phyloP scores from a whole-genome alignment of 306 rosid genomes.

The Myrica gale region DNA sequence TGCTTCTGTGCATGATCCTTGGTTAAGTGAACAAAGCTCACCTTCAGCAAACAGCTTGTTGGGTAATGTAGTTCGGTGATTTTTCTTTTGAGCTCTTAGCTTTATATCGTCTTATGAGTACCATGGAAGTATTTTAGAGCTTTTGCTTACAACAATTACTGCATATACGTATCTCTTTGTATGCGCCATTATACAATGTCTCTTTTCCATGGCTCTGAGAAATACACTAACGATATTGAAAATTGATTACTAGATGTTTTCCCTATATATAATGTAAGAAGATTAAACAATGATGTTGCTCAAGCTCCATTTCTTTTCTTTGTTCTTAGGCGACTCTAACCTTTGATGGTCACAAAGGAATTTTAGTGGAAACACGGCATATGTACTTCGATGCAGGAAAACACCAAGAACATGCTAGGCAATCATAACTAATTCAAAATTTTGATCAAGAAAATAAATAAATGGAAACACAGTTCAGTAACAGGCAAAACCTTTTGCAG shows the following conservation, averaged over 20 bases:
- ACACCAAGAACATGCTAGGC: too few relatives aligned
- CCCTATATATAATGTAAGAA: background rate
- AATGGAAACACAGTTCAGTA: too few relatives aligned
- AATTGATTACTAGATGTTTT: background rate
- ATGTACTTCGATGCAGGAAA: too few relatives aligned
- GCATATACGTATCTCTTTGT: conserved; percentile 8
- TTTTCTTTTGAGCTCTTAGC: background rate
- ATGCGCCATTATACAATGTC: conserved; percentile 4
- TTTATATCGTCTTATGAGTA: conserved; percentile 11
- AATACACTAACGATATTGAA: background rate
- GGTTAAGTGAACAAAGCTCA: conserved; percentile 92
- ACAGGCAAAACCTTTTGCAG: background rate
- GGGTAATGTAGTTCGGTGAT: conserved; percentile 62
- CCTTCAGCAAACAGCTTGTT: conserved; percentile 87
- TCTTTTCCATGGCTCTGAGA: background rate
- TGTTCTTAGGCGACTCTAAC: too few relatives aligned
- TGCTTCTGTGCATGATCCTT: conserved; percentile 82
- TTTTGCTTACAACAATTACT: background rate
- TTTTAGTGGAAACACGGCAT: too few relatives aligned
- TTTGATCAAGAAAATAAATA: too few relatives aligned
- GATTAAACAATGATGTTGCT: background rate
- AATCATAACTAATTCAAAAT: too few relatives aligned
- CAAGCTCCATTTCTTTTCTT: too few relatives aligned
- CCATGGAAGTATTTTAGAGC: conserved; percentile 11
- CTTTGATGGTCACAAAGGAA: too few relatives aligned